phyloP scores from a whole-genome alignment of 345 rosid genomes.

The Xanthoceras sorbifolium region DNA sequence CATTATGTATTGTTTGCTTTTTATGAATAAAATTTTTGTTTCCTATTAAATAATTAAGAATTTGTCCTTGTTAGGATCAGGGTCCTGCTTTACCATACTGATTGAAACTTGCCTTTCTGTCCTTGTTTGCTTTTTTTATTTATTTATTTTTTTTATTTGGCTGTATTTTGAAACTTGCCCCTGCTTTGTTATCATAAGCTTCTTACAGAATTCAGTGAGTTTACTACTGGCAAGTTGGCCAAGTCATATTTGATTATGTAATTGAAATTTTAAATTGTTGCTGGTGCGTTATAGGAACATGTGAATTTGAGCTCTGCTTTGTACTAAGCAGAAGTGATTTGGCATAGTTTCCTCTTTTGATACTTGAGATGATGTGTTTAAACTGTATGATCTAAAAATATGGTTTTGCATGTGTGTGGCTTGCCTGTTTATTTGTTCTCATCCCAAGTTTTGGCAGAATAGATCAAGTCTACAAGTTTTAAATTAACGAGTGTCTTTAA shows the following conservation, averaged over 20 bases:
- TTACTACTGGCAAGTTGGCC: too few species aligned
- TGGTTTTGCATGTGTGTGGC: not conserved
- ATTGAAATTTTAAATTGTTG: not conserved
- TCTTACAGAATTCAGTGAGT: too few species aligned
- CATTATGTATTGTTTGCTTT: too few species aligned
- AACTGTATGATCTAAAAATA: not conserved
- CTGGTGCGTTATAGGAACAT: not conserved
- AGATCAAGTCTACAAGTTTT: conserved; percentile 9
- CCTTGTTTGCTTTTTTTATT: too few species aligned
- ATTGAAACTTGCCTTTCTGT: not conserved
- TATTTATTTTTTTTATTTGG: too few species aligned
- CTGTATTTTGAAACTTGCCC: too few species aligned
- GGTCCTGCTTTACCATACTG: not conserved
- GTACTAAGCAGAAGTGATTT: conserved; percentile 4
- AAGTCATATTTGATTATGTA: too few species aligned
- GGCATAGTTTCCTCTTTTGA: not conserved
- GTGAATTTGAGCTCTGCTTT: not conserved
- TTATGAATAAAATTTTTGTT: too few species aligned
- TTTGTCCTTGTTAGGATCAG: too few species aligned
- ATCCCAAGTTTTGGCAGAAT: not conserved
- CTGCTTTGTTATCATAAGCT: too few species aligned
- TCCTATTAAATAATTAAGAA: too few species aligned
- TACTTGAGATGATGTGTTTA: not conserved
- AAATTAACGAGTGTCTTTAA: not conserved
- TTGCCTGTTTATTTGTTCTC: not conserved